phyloP scores from a whole-genome alignment of 148 eudicot species.

The Rhododendron mucronatum region DNA sequence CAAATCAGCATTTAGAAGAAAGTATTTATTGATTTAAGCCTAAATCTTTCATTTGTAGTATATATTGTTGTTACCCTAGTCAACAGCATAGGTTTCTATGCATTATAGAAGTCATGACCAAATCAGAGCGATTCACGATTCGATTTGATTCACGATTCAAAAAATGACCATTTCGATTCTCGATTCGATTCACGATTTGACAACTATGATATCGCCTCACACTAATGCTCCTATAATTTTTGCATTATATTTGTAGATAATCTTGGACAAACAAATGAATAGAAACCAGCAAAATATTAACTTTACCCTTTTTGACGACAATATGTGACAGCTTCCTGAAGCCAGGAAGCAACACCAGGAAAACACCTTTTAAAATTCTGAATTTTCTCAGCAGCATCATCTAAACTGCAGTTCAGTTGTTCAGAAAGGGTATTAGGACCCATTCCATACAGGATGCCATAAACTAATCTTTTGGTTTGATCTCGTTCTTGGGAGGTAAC shows the following conservation, averaged over 20 bases:
- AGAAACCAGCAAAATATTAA: background rate
- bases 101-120: too few relatives aligned
- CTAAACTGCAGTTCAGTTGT: constrained; percentile 77
- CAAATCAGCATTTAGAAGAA: too few relatives aligned
- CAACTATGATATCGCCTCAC: too few relatives aligned
- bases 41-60: too few relatives aligned
- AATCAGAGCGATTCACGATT: too few relatives aligned
- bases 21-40: too few relatives aligned
- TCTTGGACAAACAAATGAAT: background rate
- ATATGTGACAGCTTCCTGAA: constrained; percentile 71
- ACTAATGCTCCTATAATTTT: background rate
- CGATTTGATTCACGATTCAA: too few relatives aligned
- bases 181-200: too few relatives aligned
- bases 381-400: constrained; percentile 75
- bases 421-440: constrained; percentile 82
- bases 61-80: too few relatives aligned
- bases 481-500: constrained; percentile 79
- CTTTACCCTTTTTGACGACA: constrained; percentile 81
- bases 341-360: constrained; percentile 94
- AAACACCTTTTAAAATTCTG: constrained; percentile 73
- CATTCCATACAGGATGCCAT: constrained; percentile 98
- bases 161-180: too few relatives aligned
- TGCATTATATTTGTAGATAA: background rate
- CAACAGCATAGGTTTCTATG: too few relatives aligned
- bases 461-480: constrained; percentile 82